A percentile compares a stretch with the other conserved stretches of the same genome.
Conservation (phyloP, 257 asterid species). For the Nicotiana tabacum region DNA sequence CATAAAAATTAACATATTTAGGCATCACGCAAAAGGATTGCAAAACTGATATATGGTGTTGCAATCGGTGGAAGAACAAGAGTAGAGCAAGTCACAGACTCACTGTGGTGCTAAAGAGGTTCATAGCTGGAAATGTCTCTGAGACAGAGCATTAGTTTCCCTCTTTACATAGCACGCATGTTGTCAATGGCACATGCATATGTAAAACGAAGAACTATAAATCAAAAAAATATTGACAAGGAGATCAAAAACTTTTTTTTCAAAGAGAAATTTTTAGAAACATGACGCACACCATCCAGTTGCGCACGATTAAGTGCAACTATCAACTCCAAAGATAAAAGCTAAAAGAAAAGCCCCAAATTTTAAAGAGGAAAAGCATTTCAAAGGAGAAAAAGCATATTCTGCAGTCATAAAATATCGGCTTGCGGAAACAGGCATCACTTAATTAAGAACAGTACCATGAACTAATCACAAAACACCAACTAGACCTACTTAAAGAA, state of each 20-base stretch:
- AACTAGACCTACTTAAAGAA: background rate
- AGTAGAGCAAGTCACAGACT: background rate
- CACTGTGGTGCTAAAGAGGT: background rate
- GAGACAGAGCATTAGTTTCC: background rate
- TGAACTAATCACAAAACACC: background rate
- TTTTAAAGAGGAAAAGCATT: background rate
- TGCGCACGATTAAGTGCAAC: background rate
- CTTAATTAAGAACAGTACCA: background rate
- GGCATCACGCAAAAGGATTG: background rate
- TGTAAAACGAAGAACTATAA: background rate
- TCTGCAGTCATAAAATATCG: background rate
- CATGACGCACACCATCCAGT: background rate
- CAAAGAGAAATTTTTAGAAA: background rate
- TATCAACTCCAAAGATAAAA: background rate
- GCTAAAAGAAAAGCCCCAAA: background rate
- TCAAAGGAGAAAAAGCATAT: background rate
- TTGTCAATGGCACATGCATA: background rate
- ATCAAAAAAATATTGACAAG: background rate
- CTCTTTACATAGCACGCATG: background rate
- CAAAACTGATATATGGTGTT: background rate
- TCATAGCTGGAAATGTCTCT: background rate
- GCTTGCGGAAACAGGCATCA: background rate
- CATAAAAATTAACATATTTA: background rate
- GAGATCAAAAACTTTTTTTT: background rate
- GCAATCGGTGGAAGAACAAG: background rate